phyloP scores from a whole-genome alignment of 805 yeast genomes.

The Brettanomyces bruxellensis region DNA sequence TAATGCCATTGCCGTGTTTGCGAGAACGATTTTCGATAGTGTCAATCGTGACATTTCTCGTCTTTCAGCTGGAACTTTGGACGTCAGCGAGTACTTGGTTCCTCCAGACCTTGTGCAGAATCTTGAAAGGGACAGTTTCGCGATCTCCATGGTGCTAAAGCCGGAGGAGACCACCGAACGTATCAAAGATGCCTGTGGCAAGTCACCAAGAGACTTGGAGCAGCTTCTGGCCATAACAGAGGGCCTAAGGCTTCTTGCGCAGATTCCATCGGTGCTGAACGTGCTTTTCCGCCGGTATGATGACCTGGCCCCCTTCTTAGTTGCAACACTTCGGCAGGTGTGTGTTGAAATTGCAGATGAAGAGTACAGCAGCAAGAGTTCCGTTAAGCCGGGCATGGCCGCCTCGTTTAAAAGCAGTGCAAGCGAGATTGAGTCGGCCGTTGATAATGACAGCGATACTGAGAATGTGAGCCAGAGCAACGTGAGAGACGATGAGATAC shows the following conservation, averaged over 20 bases:
- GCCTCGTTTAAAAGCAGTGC: too few species aligned
- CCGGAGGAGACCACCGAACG: constrained; percentile 9
- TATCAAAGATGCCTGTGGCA: constrained; percentile 9
- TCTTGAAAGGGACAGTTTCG: constrained; percentile 18
- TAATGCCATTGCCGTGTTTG: constrained; percentile 16
- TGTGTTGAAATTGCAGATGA: background rate
- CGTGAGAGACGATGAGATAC: too few species aligned
- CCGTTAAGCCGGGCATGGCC: too few species aligned
- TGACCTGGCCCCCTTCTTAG: constrained; percentile 12
- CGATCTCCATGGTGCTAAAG: constrained; percentile 17
- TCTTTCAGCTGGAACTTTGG: constrained; percentile 2
- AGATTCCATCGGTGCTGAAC: constrained; percentile 13
- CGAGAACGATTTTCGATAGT: background rate
- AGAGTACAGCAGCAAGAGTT: background rate
- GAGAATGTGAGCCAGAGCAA: too few species aligned
- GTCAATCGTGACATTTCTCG: constrained; percentile 15
- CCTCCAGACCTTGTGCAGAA: constrained; percentile 9
- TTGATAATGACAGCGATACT: too few species aligned
- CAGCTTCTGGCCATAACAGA: constrained; percentile 15
- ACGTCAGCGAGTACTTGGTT: background rate
- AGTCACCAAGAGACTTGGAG: constrained; percentile 7
- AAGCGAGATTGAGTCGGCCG: too few species aligned
- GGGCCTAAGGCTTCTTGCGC: constrained; percentile 16
- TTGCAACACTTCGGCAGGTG: background rate
- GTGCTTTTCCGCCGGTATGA: constrained; percentile 11